Evolutionary conservation across 2,329 filamentous ascomycete species (phyloP), one percentile per base, ranked within the genome.

Genomic region (Cordyceps farinosa): DNA sequence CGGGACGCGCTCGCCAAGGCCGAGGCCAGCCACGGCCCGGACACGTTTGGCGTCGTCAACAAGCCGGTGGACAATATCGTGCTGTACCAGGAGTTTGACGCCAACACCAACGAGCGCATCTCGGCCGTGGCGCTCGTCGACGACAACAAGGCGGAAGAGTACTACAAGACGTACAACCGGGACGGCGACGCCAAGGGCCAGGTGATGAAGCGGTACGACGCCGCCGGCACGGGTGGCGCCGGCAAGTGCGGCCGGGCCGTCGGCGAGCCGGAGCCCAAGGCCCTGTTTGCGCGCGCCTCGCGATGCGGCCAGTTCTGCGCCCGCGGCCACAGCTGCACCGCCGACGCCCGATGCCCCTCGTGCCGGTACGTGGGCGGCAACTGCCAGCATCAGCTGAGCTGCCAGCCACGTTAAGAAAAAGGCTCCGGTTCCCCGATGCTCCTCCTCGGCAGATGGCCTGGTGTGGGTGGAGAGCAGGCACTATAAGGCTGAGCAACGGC

Each of bases 241-340:
- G 5, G 2, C 27, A 13, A 44, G 6, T 38, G 34, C 11, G 2
- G 4, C 27, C 38, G 53, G 5, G 27, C 15, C 13, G 17, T 30
- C 30, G 45, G 45, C 45, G 30, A 36, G 36, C 5, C 13, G 50
- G 30, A 30, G 50, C 53, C 53, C 8, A 27, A 13, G 11, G 38
- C 3, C 8, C 38, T 58, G 2, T 66, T 66, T 30, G 36, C 57
- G 48, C 57, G 64, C 3, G 64, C 64, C 10, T 3, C 64, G 8
- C 62, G 62, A 27, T 64, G 64, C 40, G 64, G 64, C 36, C 62
- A 64, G 45, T 66, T 58, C n/a, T 66, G 64, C 50, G 27, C 45
- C 50, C 64, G 64, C 30, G 13, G 50, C 58, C n/a, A 1, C 2
- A 64, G 62, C 58, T 64, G 64, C 58, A 66, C 64, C 17, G 58